phyloP scores from a whole-genome alignment of 352 stramenopile genomes.

The Phytophthora litchii region DNA sequence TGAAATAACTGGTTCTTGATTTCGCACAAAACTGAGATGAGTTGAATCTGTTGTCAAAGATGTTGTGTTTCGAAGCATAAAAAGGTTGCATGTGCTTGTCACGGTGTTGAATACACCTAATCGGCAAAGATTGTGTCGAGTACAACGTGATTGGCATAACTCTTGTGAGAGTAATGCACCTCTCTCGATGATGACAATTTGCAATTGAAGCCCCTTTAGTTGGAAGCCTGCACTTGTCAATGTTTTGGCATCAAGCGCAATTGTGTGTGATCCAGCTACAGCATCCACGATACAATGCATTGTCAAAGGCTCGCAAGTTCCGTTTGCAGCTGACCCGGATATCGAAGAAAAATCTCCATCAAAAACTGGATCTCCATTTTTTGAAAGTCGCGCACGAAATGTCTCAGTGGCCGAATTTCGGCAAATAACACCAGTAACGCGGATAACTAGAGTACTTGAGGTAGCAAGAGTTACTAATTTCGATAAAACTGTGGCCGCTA shows the following conservation, averaged over 20 bases:
- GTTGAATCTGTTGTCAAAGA: constrained; percentile 32
- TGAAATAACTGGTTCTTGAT: constrained; percentile 28
- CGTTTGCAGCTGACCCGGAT: constrained; percentile 22
- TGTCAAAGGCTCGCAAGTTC: constrained; percentile 46
- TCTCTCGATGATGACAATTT: constrained; percentile 45
- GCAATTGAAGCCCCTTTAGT: constrained; percentile 39
- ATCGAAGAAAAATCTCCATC: constrained; percentile 51
- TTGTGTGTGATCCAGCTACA: constrained; percentile 23
- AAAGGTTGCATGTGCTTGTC: constrained; percentile 49
- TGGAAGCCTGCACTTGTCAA: constrained; percentile 43
- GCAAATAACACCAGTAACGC: constrained; percentile 46
- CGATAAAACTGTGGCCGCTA: constrained; percentile 33
- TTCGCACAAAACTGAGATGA: constrained; percentile 32
- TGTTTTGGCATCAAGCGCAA: constrained; percentile 50
- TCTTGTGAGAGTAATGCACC: constrained; percentile 46
- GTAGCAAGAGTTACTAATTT: constrained; percentile 31
- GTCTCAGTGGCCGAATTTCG: constrained; percentile 50
- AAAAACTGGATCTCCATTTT: constrained; percentile 33
- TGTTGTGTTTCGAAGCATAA: constrained; percentile 42
- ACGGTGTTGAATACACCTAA: constrained; percentile 41
- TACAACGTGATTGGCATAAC: constrained; percentile 43
- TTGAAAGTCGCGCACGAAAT: constrained; percentile 40
- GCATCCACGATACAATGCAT: constrained; percentile 55
- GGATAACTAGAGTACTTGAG: constrained; percentile 52
- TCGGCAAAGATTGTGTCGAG: constrained; percentile 51